Evolutionary conservation across 352 stramenopile genomes (phyloP).

Genomic region (Globisporangium perplexum): DNA sequence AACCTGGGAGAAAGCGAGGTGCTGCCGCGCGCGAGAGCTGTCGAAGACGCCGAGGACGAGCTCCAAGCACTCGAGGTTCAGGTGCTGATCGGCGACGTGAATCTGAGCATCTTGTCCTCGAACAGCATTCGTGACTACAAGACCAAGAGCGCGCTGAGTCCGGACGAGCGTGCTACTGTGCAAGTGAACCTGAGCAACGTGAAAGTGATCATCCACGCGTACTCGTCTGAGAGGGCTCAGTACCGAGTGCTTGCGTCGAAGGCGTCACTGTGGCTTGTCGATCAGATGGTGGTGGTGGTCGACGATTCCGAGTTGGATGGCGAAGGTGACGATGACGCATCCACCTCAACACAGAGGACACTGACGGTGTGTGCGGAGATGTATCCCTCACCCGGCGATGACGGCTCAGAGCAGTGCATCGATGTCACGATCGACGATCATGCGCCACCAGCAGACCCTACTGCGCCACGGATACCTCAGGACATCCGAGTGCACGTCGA

Average conservation of each 20-base stretch:
- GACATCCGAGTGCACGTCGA: slow-evolving; percentile 62
- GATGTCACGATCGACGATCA: slow-evolving; percentile 48
- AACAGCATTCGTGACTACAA: slow-evolving; percentile 8
- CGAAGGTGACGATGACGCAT: background rate
- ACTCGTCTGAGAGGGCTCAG: slow-evolving; percentile 48
- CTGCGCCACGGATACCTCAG: slow-evolving; percentile 10
- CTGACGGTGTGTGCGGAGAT: slow-evolving; percentile 31
- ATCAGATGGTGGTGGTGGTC: slow-evolving; percentile 12
- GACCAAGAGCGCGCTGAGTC: slow-evolving; percentile 10
- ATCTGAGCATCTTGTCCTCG: slow-evolving; percentile 25
- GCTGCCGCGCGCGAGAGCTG: background rate
- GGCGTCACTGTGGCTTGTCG: slow-evolving; percentile 44
- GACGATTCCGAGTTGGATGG: slow-evolving; percentile 1
- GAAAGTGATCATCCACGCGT: slow-evolving; percentile 30
- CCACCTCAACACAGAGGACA: slow-evolving; percentile 7
- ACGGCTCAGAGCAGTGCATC: slow-evolving; percentile 15
- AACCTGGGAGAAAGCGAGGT: slow-evolving; percentile 38
- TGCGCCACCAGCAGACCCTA: slow-evolving; percentile 6
- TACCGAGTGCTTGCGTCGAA: slow-evolving; percentile 32
- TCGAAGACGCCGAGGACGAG: slow-evolving; percentile 26
- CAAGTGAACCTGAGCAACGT: slow-evolving; percentile 37
- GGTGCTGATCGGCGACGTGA: slow-evolving; percentile 39
- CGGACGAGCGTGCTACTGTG: slow-evolving; percentile 27
- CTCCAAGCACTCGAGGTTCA: slow-evolving; percentile 34
- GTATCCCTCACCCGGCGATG: slow-evolving; percentile 14